phyloP scores from a whole-genome alignment of 2,329 filamentous ascomycete species.

The Teratosphaeria pseudoeucalypti region DNA sequence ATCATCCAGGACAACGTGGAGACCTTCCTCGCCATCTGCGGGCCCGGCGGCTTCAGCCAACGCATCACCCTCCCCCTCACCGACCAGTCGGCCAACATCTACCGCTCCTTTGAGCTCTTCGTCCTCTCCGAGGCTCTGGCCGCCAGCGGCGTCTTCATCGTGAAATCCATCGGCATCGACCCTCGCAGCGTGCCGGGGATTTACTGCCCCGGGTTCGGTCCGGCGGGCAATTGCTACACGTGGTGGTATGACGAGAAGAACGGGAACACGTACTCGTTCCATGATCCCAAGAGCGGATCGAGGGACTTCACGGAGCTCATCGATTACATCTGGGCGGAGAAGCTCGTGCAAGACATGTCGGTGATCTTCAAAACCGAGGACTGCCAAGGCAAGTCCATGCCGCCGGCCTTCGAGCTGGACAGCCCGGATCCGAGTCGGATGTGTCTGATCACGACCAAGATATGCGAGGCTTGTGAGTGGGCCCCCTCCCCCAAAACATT shows the following conservation, averaged over 20 bases:
- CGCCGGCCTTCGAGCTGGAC: too few species aligned
- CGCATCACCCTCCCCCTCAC: neutral
- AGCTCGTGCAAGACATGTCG: neutral
- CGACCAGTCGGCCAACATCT: neutral
- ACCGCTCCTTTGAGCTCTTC: neutral
- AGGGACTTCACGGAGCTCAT: neutral
- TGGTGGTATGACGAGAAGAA: neutral
- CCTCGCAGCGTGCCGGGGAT: neutral
- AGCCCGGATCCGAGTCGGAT: too few species aligned
- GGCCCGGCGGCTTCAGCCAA: neutral
- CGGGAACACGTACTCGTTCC: neutral
- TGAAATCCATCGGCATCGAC: neutral
- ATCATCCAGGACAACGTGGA: neutral
- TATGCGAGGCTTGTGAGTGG: too few species aligned
- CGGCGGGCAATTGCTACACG: neutral
- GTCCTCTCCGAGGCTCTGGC: neutral
- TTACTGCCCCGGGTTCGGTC: neutral
- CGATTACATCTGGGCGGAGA: neutral
- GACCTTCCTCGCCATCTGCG: neutral
- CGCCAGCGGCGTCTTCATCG: neutral
- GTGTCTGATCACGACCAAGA: too few species aligned
- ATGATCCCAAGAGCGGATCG: neutral
- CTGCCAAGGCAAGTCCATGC: neutral
- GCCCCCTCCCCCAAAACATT: too few species aligned
- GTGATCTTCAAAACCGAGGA: neutral